Percentiles rank a stretch among this genome's conserved stretches.
phyloP scores from a whole-genome alignment of 495 filamentous ascomycete genomes.

The Aspergillus coremiiformis region DNA sequence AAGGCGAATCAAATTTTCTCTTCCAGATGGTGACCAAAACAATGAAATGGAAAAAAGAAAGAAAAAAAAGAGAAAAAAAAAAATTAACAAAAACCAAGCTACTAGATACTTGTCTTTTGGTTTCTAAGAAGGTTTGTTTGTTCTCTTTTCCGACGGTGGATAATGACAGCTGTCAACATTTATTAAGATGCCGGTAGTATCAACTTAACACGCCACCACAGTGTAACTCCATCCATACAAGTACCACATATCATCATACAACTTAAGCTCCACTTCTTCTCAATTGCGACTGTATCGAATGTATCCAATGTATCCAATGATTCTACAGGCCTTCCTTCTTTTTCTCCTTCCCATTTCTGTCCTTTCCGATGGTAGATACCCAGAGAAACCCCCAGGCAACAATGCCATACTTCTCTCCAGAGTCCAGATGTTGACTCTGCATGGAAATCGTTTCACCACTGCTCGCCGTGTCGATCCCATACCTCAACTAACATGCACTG shows the following conservation, averaged over 20 bases:
- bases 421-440: constrained; percentile 73
- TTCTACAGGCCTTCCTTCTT: constrained; percentile 10
- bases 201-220: too few relatives aligned
- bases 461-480: constrained; percentile 70
- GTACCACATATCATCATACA: too few relatives aligned
- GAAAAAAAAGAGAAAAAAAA: background rate
- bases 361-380: constrained; percentile 16
- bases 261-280: too few relatives aligned
- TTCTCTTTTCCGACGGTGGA: too few relatives aligned
- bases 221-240: too few relatives aligned
- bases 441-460: constrained; percentile 52
- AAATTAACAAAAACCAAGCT: background rate
- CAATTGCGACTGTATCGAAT: too few relatives aligned
- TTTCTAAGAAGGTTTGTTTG: too few relatives aligned
- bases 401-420: constrained; percentile 65
- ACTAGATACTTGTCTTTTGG: too few relatives aligned
- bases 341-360: constrained; percentile 32
- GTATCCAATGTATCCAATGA: background rate
- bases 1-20: too few relatives aligned
- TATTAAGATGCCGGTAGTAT: too few relatives aligned
- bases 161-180: background rate
- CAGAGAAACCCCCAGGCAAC: constrained; percentile 39
- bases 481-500: constrained; percentile 77
- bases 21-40: too few relatives aligned
- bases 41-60: too few relatives aligned